Evolutionary conservation across 768 basidiomycete genomes (phyloP), one percentile per base, ranked within the genome.

Genomic region (Aureoboletus auriporus): DNA sequence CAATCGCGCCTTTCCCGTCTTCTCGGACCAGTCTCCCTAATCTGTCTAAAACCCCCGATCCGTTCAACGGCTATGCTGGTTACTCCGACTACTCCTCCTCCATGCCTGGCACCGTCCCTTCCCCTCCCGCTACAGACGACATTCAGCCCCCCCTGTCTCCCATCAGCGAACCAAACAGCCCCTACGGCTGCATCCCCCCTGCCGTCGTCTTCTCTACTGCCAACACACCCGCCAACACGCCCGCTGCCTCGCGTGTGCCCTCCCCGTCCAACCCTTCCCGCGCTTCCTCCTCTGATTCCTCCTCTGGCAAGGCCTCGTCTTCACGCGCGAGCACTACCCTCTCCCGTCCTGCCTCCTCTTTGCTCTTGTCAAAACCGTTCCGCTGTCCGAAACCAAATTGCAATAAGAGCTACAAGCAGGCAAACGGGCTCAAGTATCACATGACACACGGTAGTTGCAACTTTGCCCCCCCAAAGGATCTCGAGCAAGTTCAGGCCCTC

Each of bases 351-450:
- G 71, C 79, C 12, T 72, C 83, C 1, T 80, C 83, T 4, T 68
- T 87, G n/a, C 68, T 89, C 34, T 70, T 87, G 42, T 82, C 81
- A 49, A 93, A 93, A 68, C 90, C 92, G 4, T 94, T 93, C 80
- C 78, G 82, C 40, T 97, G 93, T 74, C 93, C 93, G 9, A 94
- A 94, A 66, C 83, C 89, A 0, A 92, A 93, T 55, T 97, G 93
- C 75, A 92, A 89, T 73, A 97, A 97, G 76, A 80, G 80, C 44
- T 96, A 95, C 75, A 95, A 95, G 74, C 93, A 95, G 69, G 90
- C 90, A 37, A 96, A 96, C 57, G 84, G 93, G 10, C 75, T 97
- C 60, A 95, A 96, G 73, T 93, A 94, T 69, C 91, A 94, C 68
- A 84, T 92, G 76, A 89, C 86, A 8, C 91, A 92, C 63, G 92